Evolutionary conservation across 345 rosid species (phyloP).

Genomic region (Trapa bicornis): DNA sequence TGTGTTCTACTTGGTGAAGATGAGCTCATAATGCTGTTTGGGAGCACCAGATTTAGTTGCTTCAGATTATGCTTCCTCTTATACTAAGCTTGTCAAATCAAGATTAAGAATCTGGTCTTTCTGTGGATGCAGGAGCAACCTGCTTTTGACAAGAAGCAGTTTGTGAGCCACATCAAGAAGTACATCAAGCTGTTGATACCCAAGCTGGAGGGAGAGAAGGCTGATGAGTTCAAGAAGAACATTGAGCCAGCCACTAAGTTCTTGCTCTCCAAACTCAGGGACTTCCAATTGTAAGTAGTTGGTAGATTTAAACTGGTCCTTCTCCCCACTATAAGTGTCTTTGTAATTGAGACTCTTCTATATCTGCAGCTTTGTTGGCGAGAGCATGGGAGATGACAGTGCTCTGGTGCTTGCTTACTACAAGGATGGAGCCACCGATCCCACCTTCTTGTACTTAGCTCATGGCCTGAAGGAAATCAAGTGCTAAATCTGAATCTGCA

Average conservation of each 20-base stretch:
- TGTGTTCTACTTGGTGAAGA: background rate
- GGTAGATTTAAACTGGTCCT: background rate
- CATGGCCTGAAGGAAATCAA: conserved; percentile 86
- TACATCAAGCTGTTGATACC: conserved; percentile 62
- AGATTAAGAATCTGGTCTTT: background rate
- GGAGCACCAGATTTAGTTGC: background rate
- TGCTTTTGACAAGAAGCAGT: conserved; percentile 72
- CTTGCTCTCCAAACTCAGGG: conserved; percentile 64
- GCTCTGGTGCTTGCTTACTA: conserved; percentile 81
- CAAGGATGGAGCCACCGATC: conserved; percentile 86
- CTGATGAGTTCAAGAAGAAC: conserved; percentile 54
- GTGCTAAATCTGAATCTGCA: conserved; percentile 35
- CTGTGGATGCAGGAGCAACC: conserved; percentile 72
- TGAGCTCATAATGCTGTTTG: background rate
- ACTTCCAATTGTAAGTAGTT: conserved; percentile 77
- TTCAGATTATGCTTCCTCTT: background rate
- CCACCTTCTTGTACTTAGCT: conserved; percentile 85
- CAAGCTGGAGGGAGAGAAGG: conserved; percentile 43
- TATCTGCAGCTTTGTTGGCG: conserved; percentile 75
- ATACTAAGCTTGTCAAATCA: background rate
- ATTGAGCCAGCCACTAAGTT: conserved; percentile 88
- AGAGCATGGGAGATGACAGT: conserved; percentile 75
- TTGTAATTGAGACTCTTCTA: background rate
- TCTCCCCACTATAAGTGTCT: background rate
- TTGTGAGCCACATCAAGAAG: conserved; percentile 53